phyloP scores from a whole-genome alignment of 768 basidiomycete genomes.

The Pulveroboletus frians region DNA sequence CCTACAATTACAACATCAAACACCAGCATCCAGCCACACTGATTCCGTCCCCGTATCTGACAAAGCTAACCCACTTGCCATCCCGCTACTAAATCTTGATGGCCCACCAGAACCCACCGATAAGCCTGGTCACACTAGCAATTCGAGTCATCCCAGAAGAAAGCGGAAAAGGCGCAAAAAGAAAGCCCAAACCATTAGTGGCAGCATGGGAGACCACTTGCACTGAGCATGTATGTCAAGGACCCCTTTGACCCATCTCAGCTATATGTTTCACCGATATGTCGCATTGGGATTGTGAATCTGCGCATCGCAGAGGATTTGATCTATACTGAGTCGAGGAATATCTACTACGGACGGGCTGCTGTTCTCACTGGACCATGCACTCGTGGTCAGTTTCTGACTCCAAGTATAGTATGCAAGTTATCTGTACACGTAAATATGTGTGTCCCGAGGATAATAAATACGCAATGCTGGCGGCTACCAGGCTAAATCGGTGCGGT shows the following conservation, averaged over 20 bases:
- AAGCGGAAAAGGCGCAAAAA: slow-evolving; percentile 51
- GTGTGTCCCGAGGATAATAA: slow-evolving; percentile 11
- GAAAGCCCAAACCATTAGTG: slow-evolving; percentile 34
- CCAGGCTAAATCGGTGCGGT: background rate
- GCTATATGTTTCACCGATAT: slow-evolving; percentile 1
- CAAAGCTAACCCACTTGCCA: slow-evolving; percentile 14
- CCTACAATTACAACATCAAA: slow-evolving; percentile 8
- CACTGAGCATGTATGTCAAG: slow-evolving; percentile 17
- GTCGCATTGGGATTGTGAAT: background rate
- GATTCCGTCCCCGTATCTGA: slow-evolving; percentile 6
- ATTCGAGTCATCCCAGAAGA: slow-evolving; percentile 40
- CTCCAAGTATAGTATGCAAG: slow-evolving; percentile 2
- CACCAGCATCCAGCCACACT: slow-evolving; percentile 1
- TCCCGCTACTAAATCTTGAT: slow-evolving; percentile 52
- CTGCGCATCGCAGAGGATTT: background rate
- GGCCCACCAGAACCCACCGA: slow-evolving; percentile 37
- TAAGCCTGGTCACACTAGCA: slow-evolving; percentile 11
- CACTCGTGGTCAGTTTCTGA: background rate
- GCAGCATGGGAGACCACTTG: slow-evolving; percentile 13
- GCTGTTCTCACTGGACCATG: background rate
- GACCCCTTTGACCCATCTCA: background rate
- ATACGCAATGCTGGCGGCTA: slow-evolving; percentile 9
- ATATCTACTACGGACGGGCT: background rate
- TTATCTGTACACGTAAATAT: slow-evolving; percentile 20
- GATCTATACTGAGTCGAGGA: background rate